phyloP scores from a whole-genome alignment of 2,329 filamentous ascomycete species.

The Colletotrichum lini region DNA sequence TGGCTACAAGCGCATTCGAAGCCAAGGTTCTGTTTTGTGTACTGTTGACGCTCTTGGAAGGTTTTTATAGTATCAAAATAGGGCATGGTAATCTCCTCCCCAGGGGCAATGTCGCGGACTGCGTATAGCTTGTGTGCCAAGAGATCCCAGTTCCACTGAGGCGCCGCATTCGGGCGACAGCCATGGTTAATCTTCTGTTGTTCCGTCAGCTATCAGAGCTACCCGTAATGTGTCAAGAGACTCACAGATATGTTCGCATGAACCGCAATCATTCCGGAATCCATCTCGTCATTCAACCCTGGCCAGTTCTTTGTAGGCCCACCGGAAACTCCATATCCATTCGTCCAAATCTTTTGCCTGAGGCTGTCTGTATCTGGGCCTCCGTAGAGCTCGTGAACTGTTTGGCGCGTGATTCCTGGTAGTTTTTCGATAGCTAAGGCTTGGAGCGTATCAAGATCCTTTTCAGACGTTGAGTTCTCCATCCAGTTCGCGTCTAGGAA shows the following conservation, averaged over 20 bases:
- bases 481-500: slow-evolving; percentile 10
- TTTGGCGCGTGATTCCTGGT: not conserved
- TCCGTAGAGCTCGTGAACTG: not conserved
- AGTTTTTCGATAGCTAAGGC: not conserved
- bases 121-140: not conserved
- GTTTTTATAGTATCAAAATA: slow-evolving; percentile 15
- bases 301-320: slow-evolving; percentile 10
- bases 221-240: too few relatives aligned
- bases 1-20: slow-evolving; percentile 13
- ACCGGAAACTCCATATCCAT: not conserved
- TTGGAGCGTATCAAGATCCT: not conserved
- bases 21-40: accelerated
- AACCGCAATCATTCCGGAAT: slow-evolving; percentile 11
- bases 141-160: slow-evolving; percentile 4
- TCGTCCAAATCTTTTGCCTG: not conserved
- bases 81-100: slow-evolving; percentile 23
- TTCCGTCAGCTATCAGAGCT: not conserved
- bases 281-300: not conserved
- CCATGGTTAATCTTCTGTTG: slow-evolving; percentile 20
- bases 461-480: too few relatives aligned
- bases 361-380: not conserved
- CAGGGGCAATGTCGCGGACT: slow-evolving; percentile 9
- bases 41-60: not conserved
- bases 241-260: slow-evolving; percentile 21
- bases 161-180: slow-evolving; percentile 14